Conservation (phyloP, 805 yeast genomes). For the Teunomyces barrocoloradensis region DNA sequence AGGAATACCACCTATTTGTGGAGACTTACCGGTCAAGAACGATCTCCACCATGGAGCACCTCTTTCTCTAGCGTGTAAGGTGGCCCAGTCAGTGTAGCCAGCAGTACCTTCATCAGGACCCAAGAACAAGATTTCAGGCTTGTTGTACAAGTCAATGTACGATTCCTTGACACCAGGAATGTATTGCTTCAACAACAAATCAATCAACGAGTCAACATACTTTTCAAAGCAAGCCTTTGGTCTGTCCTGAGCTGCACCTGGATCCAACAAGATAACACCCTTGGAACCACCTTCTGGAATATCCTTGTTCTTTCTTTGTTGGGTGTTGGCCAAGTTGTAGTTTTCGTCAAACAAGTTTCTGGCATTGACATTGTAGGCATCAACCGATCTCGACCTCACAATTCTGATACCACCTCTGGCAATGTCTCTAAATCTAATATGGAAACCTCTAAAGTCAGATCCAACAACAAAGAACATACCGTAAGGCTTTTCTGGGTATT, state of each 20-base stretch:
- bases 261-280: slow-evolving; percentile 88
- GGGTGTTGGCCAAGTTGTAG: slow-evolving; percentile 92
- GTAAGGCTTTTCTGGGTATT: slow-evolving; percentile 89
- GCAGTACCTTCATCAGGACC: slow-evolving; percentile 99
- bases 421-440: slow-evolving; percentile 92
- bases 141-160: slow-evolving; percentile 78
- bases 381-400: slow-evolving; percentile 81
- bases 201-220: slow-evolving; percentile 88
- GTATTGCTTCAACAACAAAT: slow-evolving; percentile 67
- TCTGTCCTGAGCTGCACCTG: slow-evolving; percentile 71
- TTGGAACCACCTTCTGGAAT: slow-evolving; percentile 99
- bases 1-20: slow-evolving; percentile 92
- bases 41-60: slow-evolving; percentile 99
- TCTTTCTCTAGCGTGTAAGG: slow-evolving; percentile 84
- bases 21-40: slow-evolving; percentile 94
- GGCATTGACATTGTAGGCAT: slow-evolving; percentile 80
- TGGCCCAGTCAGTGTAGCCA: slow-evolving; percentile 94
- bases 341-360: slow-evolving; percentile 93
- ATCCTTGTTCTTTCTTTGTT: slow-evolving; percentile 95
- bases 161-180: slow-evolving; percentile 77
- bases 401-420: slow-evolving; percentile 98
- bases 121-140: slow-evolving; percentile 89
- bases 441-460: slow-evolving; percentile 96
- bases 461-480: slow-evolving; percentile 97
- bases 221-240: slow-evolving; percentile 86